phyloP scores from a whole-genome alignment of 371 early-diverging fungal species.

The Mucor saturninus region DNA sequence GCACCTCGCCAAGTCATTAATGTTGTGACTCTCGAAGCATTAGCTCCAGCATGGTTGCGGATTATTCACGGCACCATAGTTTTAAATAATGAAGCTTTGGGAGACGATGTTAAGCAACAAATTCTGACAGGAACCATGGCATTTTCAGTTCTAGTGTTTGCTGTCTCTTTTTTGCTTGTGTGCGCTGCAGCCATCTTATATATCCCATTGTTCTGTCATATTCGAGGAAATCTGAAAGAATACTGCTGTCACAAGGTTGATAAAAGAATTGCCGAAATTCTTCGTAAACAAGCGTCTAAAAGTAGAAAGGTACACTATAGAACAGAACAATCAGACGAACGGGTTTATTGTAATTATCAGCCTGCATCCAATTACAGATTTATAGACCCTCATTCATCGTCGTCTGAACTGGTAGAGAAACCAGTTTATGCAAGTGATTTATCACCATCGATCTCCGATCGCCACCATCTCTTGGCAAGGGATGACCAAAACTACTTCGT shows the following conservation, averaged over 20 bases:
- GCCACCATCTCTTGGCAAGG: background rate
- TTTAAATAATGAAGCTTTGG: constrained; percentile 32
- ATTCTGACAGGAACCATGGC: constrained; percentile 51
- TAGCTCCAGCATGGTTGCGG: constrained; percentile 39
- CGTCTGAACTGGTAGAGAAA: too few relatives aligned
- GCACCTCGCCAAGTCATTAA: constrained; percentile 82
- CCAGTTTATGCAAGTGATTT: too few relatives aligned
- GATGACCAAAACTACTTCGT: background rate
- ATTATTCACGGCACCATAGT: constrained; percentile 20
- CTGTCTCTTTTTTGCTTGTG: constrained; percentile 61
- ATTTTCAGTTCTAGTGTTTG: constrained; percentile 42
- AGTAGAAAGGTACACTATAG: background rate
- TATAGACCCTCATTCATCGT: background rate
- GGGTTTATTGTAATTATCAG: background rate
- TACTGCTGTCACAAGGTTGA: constrained; percentile 92
- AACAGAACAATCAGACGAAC: background rate
- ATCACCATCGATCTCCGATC: background rate
- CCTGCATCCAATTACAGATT: background rate
- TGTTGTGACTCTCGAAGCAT: constrained; percentile 38
- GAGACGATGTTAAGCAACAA: constrained; percentile 30
- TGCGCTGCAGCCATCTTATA: constrained; percentile 74
- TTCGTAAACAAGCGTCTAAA: constrained; percentile 18
- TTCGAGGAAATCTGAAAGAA: constrained; percentile 90
- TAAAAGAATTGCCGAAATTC: constrained; percentile 58
- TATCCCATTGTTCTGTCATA: constrained; percentile 79